Evolutionary conservation across 441 rosid species (phyloP).

Genomic region (Hura crepitans): DNA sequence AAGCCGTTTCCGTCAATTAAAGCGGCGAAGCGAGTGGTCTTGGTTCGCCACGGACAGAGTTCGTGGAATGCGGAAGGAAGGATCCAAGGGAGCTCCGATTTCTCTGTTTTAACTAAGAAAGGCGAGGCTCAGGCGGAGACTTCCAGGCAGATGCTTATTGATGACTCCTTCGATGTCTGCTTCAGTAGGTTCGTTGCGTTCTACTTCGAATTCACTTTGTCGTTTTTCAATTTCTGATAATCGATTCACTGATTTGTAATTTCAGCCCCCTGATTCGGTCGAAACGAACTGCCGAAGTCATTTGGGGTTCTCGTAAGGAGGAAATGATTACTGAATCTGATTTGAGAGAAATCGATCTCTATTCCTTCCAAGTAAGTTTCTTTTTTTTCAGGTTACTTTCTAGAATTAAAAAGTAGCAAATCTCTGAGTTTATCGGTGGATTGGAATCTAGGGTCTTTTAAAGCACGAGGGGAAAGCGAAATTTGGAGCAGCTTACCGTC

Average conservation of each 20-base stretch:
- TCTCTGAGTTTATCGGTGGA: conserved; percentile 11
- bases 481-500: conserved; percentile 65
- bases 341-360: conserved; percentile 84
- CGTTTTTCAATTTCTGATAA: background rate
- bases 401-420: background rate
- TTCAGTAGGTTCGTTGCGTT: conserved; percentile 51
- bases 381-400: background rate
- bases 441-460: conserved; percentile 51
- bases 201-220: background rate
- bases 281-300: conserved; percentile 78
- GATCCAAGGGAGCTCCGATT: conserved; percentile 91
- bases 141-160: conserved; percentile 78
- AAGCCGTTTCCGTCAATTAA: conserved; percentile 44
- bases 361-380: conserved; percentile 68
- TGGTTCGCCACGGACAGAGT: conserved; percentile 96
- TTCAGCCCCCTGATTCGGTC: conserved; percentile 74
- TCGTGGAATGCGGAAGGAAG: conserved; percentile 89
- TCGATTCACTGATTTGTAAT: background rate
- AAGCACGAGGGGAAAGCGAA: conserved; percentile 76
- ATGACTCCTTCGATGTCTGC: conserved; percentile 73
- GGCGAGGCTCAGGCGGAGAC: conserved; percentile 87
- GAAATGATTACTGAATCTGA: conserved; percentile 60
- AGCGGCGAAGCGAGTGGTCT: conserved; percentile 72
- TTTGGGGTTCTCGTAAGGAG: conserved; percentile 65
- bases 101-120: conserved; percentile 73